A percentile compares a stretch with the other conserved stretches of the same genome.
Conservation (phyloP, 495 filamentous ascomycete species). For the Penicillium silybi region DNA sequence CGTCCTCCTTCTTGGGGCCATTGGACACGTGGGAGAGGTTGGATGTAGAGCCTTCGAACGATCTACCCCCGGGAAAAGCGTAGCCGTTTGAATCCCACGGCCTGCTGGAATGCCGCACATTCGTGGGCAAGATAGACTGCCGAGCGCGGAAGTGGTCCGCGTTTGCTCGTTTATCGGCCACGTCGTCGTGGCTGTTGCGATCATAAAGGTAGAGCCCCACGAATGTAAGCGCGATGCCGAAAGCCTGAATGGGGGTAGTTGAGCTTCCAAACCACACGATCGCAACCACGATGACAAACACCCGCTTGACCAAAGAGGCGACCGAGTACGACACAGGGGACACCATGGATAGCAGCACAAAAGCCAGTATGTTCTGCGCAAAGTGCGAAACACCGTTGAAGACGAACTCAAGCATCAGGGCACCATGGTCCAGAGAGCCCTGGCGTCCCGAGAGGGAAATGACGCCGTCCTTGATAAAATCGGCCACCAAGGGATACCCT, state of each 20-base stretch:
- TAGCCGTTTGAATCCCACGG: slow-evolving; percentile 43
- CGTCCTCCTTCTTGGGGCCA: slow-evolving; percentile 58
- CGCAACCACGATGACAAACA: slow-evolving; percentile 92
- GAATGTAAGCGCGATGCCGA: slow-evolving; percentile 86
- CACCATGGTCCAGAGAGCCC: slow-evolving; percentile 72
- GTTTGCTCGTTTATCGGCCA: slow-evolving; percentile 68
- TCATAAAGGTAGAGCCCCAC: slow-evolving; percentile 95
- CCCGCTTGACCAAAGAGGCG: slow-evolving; percentile 89
- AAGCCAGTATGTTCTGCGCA: slow-evolving; percentile 91
- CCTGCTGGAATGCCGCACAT: slow-evolving; percentile 32
- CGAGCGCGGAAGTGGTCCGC: slow-evolving; percentile 53
- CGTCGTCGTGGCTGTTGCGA: slow-evolving; percentile 78
- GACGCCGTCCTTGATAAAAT: slow-evolving; percentile 48
- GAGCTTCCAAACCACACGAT: slow-evolving; percentile 94
- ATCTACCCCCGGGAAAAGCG: slow-evolving; percentile 30
- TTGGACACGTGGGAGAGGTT: slow-evolving; percentile 28
- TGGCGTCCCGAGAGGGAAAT: slow-evolving; percentile 67
- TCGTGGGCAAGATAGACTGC: slow-evolving; percentile 69
- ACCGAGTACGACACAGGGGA: slow-evolving; percentile 97
- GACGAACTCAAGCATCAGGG: slow-evolving; percentile 75
- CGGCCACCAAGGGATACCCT: slow-evolving; percentile 61
- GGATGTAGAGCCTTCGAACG: slow-evolving; percentile 21
- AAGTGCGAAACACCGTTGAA: slow-evolving; percentile 99
- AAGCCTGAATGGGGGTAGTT: slow-evolving; percentile 75
- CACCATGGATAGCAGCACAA: slow-evolving; percentile 83